Conservation (phyloP, 768 basidiomycete species). For the Hydnomerulius pinastri region DNA sequence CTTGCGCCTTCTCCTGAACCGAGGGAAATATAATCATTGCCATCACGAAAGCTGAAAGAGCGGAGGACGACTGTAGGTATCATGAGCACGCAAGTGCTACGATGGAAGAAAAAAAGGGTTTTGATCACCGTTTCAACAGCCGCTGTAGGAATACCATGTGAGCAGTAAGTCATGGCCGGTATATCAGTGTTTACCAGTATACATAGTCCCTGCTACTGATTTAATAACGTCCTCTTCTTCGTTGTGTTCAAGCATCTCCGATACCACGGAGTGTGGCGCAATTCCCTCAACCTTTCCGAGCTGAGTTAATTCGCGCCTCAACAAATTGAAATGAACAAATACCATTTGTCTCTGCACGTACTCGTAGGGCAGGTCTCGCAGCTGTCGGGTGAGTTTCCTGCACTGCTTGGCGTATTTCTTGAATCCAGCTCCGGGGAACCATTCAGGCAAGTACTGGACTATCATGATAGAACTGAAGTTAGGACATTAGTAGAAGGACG, state of each 20-base stretch:
- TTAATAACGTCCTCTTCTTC: constrained; percentile 30
- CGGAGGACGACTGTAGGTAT: constrained; percentile 18
- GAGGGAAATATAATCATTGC: constrained; percentile 28
- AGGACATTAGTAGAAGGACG: no score
- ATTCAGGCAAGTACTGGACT: constrained; percentile 30
- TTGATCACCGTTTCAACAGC: constrained; percentile 23
- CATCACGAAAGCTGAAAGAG: constrained; percentile 28
- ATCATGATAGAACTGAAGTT: no score
- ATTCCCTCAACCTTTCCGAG: constrained; percentile 7
- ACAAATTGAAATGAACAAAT: no score
- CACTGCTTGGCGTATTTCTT: constrained; percentile 20
- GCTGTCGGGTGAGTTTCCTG: constrained; percentile 16
- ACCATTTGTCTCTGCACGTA: constrained; percentile 23
- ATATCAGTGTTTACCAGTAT: constrained; percentile 24
- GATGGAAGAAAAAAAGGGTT: not conserved
- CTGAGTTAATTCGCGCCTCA: not conserved
- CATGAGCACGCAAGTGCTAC: not conserved
- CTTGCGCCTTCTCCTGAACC: no score
- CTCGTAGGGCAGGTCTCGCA: constrained; percentile 17
- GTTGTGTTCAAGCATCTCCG: constrained; percentile 23
- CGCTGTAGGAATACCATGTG: constrained; percentile 3
- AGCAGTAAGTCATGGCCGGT: not conserved
- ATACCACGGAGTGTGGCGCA: constrained; percentile 21
- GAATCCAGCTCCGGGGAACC: constrained; percentile 35
- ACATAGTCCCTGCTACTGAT: constrained; percentile 31